Base-by-base conservation (phyloP, 352 stramenopile species). In the Phytophthora rubi region DNA sequence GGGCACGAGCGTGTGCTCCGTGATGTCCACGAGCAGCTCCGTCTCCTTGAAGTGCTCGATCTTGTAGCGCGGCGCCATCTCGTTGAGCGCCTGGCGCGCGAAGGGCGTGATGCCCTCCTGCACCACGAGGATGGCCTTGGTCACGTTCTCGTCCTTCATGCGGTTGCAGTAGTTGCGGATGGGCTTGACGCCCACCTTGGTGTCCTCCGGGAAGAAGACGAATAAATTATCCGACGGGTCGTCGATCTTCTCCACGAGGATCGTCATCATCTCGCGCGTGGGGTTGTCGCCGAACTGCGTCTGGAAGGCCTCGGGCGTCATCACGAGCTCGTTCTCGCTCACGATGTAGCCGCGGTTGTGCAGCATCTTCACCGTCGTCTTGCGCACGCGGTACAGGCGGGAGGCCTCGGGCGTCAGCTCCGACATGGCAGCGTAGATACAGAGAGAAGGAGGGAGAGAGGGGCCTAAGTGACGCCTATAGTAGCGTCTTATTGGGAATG, bases 11-110 rank as follows among this genome's bases (percentile, higher is more conserved):
- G 97, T 98, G 88, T 99, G 98, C 74, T 99, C 95, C 39, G 98
- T 99, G 77, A 99, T 99, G 81, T 99, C 98, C 37, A 99, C 97
- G 61, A 99, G 91, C 51, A 99, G 81, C 75, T 99, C 98, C 18
- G 95, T 95, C 83, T 99, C 98, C 72, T 98, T 98, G 65, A 99
- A 99, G 83, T 99, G 95, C 76, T 99, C 97, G 67, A 97, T 94
- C 70, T 97, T 93, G 87, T 93, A 95, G 28, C 87, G 78, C 51
- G 90, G 87, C 35, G 84, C 85, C 90, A 99, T 98, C 80, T 99
- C 97, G 54, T 98, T 93, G 12, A 99, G 82, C 53, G 97, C 97
- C 70, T 99, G 91, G 65, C 98, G 98, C 1, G 97, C 97, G 81
- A 99, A 99, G 15, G 97, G 94, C 54, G 97, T 99, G 63, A 99